Percentiles rank a stretch among this genome's conserved stretches.
Conservation (phyloP, 257 asterid genomes). For the Gynochthodes officinalis region DNA sequence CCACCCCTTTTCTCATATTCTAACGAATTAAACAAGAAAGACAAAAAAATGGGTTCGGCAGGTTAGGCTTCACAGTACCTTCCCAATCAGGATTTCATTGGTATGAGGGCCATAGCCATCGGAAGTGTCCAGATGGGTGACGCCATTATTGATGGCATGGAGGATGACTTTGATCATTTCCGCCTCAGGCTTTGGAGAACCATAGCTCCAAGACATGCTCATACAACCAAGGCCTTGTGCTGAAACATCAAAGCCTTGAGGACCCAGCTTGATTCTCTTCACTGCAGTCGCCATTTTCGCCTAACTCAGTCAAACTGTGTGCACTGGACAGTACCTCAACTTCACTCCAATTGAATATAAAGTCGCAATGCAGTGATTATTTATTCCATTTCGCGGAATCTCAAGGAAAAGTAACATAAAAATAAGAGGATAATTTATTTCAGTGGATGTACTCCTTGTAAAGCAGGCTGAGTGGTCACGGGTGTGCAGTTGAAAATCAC, state of each 20-base stretch:
- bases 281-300: constrained; percentile 1
- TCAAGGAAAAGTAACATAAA: no score
- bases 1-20: background rate
- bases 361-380: no score
- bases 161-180: constrained; percentile 13
- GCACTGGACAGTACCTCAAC: background rate
- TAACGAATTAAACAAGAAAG: background rate
- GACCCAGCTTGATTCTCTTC: constrained; percentile 7
- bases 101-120: constrained; percentile 24
- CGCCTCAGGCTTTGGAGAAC: constrained; percentile 16
- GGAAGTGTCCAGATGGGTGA: constrained; percentile 24
- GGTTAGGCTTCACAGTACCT: constrained; percentile 3
- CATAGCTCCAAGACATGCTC: constrained; percentile 19
- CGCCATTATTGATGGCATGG: constrained; percentile 4
- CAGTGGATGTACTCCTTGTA: no score
- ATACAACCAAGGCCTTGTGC: constrained; percentile 20
- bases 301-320: background rate
- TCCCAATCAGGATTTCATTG: constrained; percentile 30
- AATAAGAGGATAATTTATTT: no score
- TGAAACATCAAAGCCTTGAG: constrained; percentile 20
- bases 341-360: no score
- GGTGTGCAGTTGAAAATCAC: no score
- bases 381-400: no score
- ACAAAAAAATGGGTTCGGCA: background rate
- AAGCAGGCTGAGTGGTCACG: no score